Percentiles rank a stretch among this genome's conserved stretches.
Conservation (phyloP, 202 grass and related monocot genomes). For the Musa balbisiana region DNA sequence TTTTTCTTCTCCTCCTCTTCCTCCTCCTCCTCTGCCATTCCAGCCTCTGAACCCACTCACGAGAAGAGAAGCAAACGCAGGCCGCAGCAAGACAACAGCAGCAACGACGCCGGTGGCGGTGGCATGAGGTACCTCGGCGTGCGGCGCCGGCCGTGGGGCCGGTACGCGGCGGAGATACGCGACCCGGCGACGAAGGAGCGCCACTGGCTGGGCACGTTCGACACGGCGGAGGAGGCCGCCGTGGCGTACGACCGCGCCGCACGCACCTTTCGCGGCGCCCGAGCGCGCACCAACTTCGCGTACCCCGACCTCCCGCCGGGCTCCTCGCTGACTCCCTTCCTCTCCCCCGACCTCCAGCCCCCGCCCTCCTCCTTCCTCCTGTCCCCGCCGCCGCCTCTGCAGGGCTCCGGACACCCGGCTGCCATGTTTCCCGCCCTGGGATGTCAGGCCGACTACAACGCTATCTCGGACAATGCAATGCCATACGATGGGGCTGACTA, state of each 20-base stretch:
- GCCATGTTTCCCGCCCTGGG: not conserved
- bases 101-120: not conserved
- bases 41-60: slow-evolving; percentile 33
- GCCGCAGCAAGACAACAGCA: not conserved
- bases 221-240: slow-evolving; percentile 94
- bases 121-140: slow-evolving; percentile 65
- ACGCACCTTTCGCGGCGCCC: slow-evolving; percentile 60
- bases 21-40: slow-evolving; percentile 19
- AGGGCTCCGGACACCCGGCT: slow-evolving; percentile 1
- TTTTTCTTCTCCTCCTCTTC: slow-evolving; percentile 31
- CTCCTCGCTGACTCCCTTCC: slow-evolving; percentile 93
- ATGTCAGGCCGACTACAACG: slow-evolving; percentile 6
- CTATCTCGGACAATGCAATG: not conserved
- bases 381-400: slow-evolving; percentile 10
- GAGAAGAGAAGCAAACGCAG: slow-evolving; percentile 46
- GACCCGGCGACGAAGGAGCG: slow-evolving; percentile 96
- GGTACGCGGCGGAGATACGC: slow-evolving; percentile 97
- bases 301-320: slow-evolving; percentile 88
- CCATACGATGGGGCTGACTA: not conserved
- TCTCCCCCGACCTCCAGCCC: slow-evolving; percentile 68
- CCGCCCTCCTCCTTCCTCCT: slow-evolving; percentile 27
- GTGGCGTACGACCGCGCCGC: slow-evolving; percentile 92
- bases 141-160: slow-evolving; percentile 75
- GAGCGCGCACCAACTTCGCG: slow-evolving; percentile 94
- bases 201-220: slow-evolving; percentile 95